Evolutionary conservation across 371 early-diverging fungal genomes (phyloP).

Genomic region (Rhizopus microsporus): DNA sequence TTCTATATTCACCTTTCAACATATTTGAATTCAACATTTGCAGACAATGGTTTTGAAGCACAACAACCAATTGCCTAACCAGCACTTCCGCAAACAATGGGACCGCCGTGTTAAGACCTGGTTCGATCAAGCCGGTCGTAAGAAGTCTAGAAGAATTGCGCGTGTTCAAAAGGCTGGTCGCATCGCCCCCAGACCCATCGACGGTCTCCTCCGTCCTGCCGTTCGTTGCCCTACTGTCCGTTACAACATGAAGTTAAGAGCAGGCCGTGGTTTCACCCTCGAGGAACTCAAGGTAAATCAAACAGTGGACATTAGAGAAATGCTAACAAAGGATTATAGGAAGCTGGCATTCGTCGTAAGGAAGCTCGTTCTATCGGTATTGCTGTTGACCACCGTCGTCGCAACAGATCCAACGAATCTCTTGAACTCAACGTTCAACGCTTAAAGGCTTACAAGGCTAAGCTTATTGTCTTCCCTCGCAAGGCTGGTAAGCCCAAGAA

Average conservation of each 20-base stretch:
- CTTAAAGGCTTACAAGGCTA: slow-evolving; percentile 95
- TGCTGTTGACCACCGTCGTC: slow-evolving; percentile 98
- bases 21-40: slow-evolving; percentile 5
- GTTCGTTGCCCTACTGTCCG: slow-evolving; percentile 97
- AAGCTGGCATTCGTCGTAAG: slow-evolving; percentile 93
- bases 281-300: slow-evolving; percentile 93
- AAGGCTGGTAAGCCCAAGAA: slow-evolving; percentile 87
- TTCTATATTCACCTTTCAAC: background rate
- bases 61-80: slow-evolving; percentile 98
- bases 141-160: slow-evolving; percentile 85
- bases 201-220: slow-evolving; percentile 97
- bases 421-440: slow-evolving; percentile 95
- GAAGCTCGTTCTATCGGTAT: slow-evolving; percentile 97
- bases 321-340: slow-evolving; percentile 41
- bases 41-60: slow-evolving; percentile 82
- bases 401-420: slow-evolving; percentile 96
- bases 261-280: slow-evolving; percentile 98
- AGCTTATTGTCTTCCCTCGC: slow-evolving; percentile 75
- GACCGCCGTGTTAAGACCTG: slow-evolving; percentile 97
- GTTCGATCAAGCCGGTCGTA: slow-evolving; percentile 99
- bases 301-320: background rate
- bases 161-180: slow-evolving; percentile 95
- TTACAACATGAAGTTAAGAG: slow-evolving; percentile 99
- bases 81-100: slow-evolving; percentile 99
- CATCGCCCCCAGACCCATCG: slow-evolving; percentile 96